A percentile compares a stretch with the other conserved stretches of the same genome.
These are phyloP conservation scores for Neocucurbitaria cava DNA, from an alignment of 2,329 filamentous ascomycete genomes.

Conservation along the genomic window DNA sequence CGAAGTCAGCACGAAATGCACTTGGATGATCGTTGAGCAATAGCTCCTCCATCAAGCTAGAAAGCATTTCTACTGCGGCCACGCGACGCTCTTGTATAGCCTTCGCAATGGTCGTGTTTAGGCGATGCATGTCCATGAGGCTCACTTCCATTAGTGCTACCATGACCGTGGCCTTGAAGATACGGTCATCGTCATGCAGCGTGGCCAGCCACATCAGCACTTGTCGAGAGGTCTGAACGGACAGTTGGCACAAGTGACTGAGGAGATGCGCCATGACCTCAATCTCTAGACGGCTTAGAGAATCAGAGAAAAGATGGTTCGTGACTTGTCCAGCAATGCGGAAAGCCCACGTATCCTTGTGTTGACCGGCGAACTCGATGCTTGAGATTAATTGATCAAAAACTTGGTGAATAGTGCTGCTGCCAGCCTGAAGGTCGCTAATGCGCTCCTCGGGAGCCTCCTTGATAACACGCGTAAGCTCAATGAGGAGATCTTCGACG, in stretches of 20 bases:
- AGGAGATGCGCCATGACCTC: constrained; percentile 69
- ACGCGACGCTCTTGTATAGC: constrained; percentile 74
- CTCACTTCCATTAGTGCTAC: constrained; percentile 66
- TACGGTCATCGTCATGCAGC: constrained; percentile 63
- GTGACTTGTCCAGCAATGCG: constrained; percentile 64
- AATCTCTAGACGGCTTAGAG: constrained; percentile 63
- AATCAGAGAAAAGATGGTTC: constrained; percentile 63
- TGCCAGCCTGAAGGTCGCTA: constrained; percentile 60
- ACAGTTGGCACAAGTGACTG: constrained; percentile 67
- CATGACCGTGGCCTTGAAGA: constrained; percentile 68
- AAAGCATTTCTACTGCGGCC: constrained; percentile 79
- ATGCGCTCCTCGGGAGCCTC: constrained; percentile 65
- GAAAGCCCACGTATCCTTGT: constrained; percentile 64
- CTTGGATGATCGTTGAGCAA: constrained; percentile 79
- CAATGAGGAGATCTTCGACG: constrained; percentile 62
- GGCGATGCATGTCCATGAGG: constrained; percentile 65
- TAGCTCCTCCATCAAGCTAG: constrained; percentile 77
- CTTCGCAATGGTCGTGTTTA: constrained; percentile 72
- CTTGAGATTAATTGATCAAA: constrained; percentile 64
- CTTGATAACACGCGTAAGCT: constrained; percentile 63
- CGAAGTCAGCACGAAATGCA: constrained; percentile 84
- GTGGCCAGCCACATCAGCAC: constrained; percentile 59
- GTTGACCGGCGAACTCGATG: constrained; percentile 60
- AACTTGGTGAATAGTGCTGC: constrained; percentile 62
- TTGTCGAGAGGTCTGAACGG: constrained; percentile 63